Conservation (phyloP, 2,329 filamentous ascomycete species). For the Botrytis cinerea region DNA sequence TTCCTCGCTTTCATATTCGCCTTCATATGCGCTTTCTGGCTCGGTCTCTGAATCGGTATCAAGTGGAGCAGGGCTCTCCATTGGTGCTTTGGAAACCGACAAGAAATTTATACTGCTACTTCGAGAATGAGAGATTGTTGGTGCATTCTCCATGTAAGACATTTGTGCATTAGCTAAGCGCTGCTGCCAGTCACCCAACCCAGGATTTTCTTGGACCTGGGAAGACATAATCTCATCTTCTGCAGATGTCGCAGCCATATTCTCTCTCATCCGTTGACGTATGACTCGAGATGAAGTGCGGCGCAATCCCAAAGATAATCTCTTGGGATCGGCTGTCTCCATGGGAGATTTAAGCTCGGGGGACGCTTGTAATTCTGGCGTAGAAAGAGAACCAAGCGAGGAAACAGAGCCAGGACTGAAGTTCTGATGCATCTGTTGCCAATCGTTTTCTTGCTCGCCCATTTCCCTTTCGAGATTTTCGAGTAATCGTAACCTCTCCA, state of each 20-base stretch:
- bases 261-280: constrained; percentile 44
- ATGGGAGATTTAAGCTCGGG: constrained; percentile 33
- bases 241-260: constrained; percentile 35
- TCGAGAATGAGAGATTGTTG: constrained; percentile 40
- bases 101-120: constrained; percentile 47
- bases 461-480: constrained; percentile 64
- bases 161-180: constrained; percentile 50
- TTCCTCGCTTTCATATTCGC: constrained; percentile 13
- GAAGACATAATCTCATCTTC: constrained; percentile 34
- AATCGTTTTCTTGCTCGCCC: constrained; percentile 59
- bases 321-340: constrained; percentile 33
- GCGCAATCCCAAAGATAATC: constrained; percentile 45
- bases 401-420: constrained; percentile 45
- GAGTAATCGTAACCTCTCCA: constrained; percentile 46
- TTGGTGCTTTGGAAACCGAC: constrained; percentile 44
- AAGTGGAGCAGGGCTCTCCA: constrained; percentile 57
- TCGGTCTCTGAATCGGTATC: constrained; percentile 46
- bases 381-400: constrained; percentile 33
- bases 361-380: constrained; percentile 31
- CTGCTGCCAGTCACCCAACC: constrained; percentile 48
- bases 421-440: constrained; percentile 58
- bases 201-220: constrained; percentile 42
- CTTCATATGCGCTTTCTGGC: not conserved
- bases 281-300: constrained; percentile 44
- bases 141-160: constrained; percentile 48